A percentile compares a stretch with the other conserved stretches of the same genome.
phyloP scores from a whole-genome alignment of 2,329 filamentous ascomycete genomes.

The Paraconiothyrium sp. region DNA sequence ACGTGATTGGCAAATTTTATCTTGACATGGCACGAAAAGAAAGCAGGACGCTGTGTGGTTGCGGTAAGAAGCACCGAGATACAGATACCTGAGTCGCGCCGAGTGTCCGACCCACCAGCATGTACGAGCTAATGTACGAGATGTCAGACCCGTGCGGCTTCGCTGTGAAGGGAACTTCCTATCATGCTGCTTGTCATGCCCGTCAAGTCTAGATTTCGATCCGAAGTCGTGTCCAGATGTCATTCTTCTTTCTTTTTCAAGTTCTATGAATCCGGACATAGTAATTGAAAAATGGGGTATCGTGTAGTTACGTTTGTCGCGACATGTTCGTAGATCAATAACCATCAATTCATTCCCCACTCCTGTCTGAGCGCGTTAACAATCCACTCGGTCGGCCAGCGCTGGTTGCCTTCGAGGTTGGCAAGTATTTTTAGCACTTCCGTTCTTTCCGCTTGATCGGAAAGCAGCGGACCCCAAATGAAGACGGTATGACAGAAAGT shows the following conservation, averaged over 20 bases:
- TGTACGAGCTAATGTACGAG: neutral
- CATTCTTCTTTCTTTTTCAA: no score
- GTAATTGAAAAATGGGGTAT: neutral
- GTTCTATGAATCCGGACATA: neutral
- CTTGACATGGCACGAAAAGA: neutral
- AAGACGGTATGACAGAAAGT: constrained; percentile 19
- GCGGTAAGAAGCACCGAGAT: neutral
- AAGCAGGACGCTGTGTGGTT: neutral
- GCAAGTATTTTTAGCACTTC: constrained; percentile 36
- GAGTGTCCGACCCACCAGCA: neutral
- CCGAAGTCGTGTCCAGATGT: no score
- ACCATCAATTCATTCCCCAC: constrained; percentile 31
- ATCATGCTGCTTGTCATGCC: no score
- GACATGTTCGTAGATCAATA: neutral
- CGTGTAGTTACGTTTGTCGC: neutral
- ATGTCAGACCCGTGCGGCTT: neutral
- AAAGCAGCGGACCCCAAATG: constrained; percentile 30
- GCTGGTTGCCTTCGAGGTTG: constrained; percentile 33
- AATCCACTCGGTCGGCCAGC: constrained; percentile 46
- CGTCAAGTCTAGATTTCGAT: no score
- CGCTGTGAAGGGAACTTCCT: no score
- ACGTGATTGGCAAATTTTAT: neutral
- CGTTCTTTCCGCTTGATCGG: constrained; percentile 27
- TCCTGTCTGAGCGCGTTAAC: constrained; percentile 36
- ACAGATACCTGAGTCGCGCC: neutral